Evolutionary conservation across 2,329 filamentous ascomycete genomes (phyloP).

Genomic region (Sporothrix luriei): DNA sequence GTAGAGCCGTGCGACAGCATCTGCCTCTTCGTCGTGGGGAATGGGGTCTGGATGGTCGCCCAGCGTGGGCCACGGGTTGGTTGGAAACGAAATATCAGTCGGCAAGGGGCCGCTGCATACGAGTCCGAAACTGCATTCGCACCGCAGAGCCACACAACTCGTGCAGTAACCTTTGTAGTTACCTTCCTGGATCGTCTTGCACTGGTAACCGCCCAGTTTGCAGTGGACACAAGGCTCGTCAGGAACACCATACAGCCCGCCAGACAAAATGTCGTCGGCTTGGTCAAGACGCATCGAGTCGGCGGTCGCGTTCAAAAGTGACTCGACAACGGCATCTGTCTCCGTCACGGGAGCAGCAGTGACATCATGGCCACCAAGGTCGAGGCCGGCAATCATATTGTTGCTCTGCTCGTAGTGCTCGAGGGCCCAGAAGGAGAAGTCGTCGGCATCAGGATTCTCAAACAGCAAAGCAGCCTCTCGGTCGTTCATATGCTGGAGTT

Average conservation of each 20-base stretch:
- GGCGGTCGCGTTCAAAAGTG: slow-evolving; percentile 2
- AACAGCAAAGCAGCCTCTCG: slow-evolving; percentile 52
- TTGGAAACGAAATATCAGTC: slow-evolving; percentile 47
- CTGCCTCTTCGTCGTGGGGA: slow-evolving; percentile 44
- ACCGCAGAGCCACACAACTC: slow-evolving; percentile 62
- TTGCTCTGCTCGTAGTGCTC: slow-evolving; percentile 56
- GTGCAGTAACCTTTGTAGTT: slow-evolving; percentile 63
- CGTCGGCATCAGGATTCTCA: slow-evolving; percentile 59
- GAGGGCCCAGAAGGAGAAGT: slow-evolving; percentile 62
- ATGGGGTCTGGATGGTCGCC: slow-evolving; percentile 50
- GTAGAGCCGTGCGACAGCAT: slow-evolving; percentile 38
- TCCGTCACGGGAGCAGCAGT: slow-evolving; percentile 35
- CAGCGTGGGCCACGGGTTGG: slow-evolving; percentile 52
- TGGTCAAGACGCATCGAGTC: slow-evolving; percentile 37
- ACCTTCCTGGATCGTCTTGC: slow-evolving; percentile 64
- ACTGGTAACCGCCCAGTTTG: slow-evolving; percentile 56
- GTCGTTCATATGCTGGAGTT: slow-evolving; percentile 33
- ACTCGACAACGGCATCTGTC: slow-evolving; percentile 24
- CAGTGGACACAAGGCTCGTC: slow-evolving; percentile 57
- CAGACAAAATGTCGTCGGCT: slow-evolving; percentile 42
- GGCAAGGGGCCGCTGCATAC: slow-evolving; percentile 41
- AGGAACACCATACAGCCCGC: slow-evolving; percentile 47
- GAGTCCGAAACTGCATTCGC: slow-evolving; percentile 60
- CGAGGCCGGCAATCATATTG: slow-evolving; percentile 26
- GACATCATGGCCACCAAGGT: slow-evolving; percentile 32